Conservation (phyloP, 2,329 filamentous ascomycete species). For the Aspergillus luchuensis region DNA sequence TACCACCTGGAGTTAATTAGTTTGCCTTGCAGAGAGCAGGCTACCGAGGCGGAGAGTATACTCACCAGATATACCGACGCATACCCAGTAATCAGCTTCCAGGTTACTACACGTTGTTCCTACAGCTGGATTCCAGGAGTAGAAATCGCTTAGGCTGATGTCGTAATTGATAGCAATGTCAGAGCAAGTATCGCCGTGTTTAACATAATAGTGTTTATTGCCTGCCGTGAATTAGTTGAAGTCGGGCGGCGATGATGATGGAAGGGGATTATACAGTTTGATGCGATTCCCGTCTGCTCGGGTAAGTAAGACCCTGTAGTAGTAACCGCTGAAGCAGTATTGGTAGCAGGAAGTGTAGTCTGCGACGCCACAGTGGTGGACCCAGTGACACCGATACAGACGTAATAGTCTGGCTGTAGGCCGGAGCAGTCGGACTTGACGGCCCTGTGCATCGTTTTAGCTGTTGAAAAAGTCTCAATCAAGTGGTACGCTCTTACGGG, state of each 20-base stretch:
- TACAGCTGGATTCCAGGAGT: conserved; percentile 10
- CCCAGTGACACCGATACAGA: conserved; percentile 5
- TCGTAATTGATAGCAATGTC: background rate
- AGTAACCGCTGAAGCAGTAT: background rate
- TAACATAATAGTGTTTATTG: conserved; percentile 1
- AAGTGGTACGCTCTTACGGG: background rate
- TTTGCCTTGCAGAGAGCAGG: background rate
- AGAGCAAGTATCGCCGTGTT: conserved; percentile 5
- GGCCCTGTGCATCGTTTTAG: background rate
- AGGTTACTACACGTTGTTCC: conserved; percentile 6
- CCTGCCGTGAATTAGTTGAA: background rate
- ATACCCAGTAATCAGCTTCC: conserved; percentile 1
- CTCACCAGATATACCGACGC: background rate
- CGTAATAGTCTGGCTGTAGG: conserved; percentile 8
- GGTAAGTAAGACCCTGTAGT: background rate
- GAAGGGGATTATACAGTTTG: background rate
- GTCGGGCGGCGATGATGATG: background rate
- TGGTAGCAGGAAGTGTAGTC: background rate
- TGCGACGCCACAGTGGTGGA: background rate
- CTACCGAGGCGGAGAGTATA: background rate
- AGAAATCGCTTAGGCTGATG: conserved; percentile 8
- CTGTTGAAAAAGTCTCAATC: background rate
- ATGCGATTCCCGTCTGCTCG: background rate
- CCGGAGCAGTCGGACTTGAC: conserved; percentile 4
- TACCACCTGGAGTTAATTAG: background rate